Conservation (phyloP, 1,139 yeast genomes). For the Geotrichum europaeum region DNA sequence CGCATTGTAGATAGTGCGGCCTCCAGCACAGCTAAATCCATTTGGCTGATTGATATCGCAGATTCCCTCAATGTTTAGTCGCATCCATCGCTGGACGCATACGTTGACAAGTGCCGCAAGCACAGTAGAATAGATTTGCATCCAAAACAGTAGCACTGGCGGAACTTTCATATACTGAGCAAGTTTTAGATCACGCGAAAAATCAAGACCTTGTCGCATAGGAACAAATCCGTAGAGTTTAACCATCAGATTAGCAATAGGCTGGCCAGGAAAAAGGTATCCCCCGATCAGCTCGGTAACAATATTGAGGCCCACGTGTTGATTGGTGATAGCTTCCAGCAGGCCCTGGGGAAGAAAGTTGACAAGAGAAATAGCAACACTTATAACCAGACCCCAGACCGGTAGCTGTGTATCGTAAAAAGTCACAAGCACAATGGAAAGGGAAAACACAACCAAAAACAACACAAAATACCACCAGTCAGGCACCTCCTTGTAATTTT, state of each 20-base stretch:
- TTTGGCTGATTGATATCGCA: conserved; percentile 40
- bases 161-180: conserved; percentile 41
- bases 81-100: conserved; percentile 39
- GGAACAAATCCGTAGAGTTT: conserved; percentile 48
- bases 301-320: conserved; percentile 43
- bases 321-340: conserved; percentile 43
- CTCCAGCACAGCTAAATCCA: conserved; percentile 42
- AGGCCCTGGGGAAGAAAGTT: conserved; percentile 45
- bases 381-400: conserved; percentile 46
- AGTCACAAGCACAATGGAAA: conserved; percentile 37
- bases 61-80: conserved; percentile 39
- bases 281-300: conserved; percentile 47
- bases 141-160: conserved; percentile 39
- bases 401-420: conserved; percentile 40
- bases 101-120: conserved; percentile 32
- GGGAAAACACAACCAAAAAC: conserved; percentile 38
- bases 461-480: conserved; percentile 39
- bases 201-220: conserved; percentile 45
- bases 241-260: conserved; percentile 44
- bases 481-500: conserved; percentile 39
- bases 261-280: conserved; percentile 47
- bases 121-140: conserved; percentile 39
- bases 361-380: conserved; percentile 40
- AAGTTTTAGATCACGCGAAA: conserved; percentile 44
- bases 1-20: conserved; percentile 41